These are phyloP conservation scores for Crithidia mellificae DNA, from an alignment of 208 protist genomes.

Conservation along the genomic window DNA sequence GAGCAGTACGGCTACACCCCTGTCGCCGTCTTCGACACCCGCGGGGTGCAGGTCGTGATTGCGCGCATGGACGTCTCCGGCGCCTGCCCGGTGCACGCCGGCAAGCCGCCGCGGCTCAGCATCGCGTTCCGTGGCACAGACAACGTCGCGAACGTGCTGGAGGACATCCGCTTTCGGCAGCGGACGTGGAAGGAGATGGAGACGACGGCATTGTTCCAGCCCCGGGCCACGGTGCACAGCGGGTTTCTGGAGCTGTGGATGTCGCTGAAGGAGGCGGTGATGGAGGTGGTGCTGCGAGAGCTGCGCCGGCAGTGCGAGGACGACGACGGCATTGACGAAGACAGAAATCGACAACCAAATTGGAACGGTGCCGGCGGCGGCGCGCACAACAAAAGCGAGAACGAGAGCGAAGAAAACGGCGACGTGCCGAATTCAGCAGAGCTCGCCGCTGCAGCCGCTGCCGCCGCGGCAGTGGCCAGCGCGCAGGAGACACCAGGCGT, in stretches of 20 bases:
- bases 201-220: constrained; percentile 25
- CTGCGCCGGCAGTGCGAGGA: constrained; percentile 25
- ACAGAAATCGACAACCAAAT: not conserved
- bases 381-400: too few relatives aligned
- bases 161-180: constrained; percentile 68
- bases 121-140: constrained; percentile 84
- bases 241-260: constrained; percentile 85
- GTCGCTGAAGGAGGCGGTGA: constrained; percentile 60
- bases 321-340: not conserved
- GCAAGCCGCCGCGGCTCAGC: constrained; percentile 62
- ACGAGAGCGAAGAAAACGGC: not conserved
- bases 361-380: not conserved
- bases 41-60: constrained; percentile 74
- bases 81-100: constrained; percentile 27
- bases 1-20: constrained; percentile 74
- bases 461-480: too few relatives aligned
- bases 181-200: constrained; percentile 77
- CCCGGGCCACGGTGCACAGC: constrained; percentile 62
- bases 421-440: not conserved
- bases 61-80: constrained; percentile 48
- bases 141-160: constrained; percentile 66
- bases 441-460: not conserved
- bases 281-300: constrained; percentile 52
- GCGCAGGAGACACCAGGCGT: too few relatives aligned
- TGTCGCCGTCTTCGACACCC: constrained; percentile 63